These are phyloP conservation scores for Zymoseptoria passerinii DNA, from an alignment of 2,329 filamentous ascomycete species.

Conservation along the genomic window DNA sequence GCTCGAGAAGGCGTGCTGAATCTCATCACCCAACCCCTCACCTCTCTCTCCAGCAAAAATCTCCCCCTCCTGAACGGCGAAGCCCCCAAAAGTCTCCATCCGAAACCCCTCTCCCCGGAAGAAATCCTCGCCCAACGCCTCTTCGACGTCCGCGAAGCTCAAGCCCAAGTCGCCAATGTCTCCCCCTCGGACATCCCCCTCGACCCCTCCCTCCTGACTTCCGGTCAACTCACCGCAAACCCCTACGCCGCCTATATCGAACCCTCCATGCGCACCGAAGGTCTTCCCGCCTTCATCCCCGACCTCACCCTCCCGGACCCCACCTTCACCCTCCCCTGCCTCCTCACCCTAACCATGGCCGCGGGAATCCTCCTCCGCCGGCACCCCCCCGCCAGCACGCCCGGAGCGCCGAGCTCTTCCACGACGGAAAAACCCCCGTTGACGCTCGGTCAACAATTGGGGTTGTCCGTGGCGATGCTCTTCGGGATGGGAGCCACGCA, in stretches of 20 bases:
- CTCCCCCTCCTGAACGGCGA: neutral
- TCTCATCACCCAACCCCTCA: constrained; percentile 13
- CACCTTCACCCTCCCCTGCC: constrained; percentile 21
- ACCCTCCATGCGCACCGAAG: constrained; percentile 46
- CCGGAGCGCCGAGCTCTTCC: neutral
- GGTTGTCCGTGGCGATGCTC: neutral
- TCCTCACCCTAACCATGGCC: constrained; percentile 8
- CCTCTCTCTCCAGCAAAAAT: neutral
- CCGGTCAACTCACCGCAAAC: neutral
- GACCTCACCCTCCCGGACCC: constrained; percentile 49
- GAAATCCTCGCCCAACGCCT: neutral
- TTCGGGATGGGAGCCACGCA: constrained; percentile 30
- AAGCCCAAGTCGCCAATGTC: neutral
- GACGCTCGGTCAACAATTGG: neutral
- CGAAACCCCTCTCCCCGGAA: neutral
- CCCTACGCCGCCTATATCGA: constrained; percentile 33
- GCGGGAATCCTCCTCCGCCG: constrained; percentile 21
- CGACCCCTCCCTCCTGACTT: neutral
- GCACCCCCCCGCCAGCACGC: neutral
- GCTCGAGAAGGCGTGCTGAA: constrained; percentile 20
- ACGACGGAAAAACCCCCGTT: constrained; percentile 5
- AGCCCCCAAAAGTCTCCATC: neutral
- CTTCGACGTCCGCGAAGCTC: neutral
- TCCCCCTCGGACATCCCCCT: neutral
- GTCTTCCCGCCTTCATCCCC: constrained; percentile 53